Evolutionary conservation across 495 filamentous ascomycete genomes (phyloP), one percentile per base, ranked within the genome.

Genomic region (Apiosordaria backusii): DNA sequence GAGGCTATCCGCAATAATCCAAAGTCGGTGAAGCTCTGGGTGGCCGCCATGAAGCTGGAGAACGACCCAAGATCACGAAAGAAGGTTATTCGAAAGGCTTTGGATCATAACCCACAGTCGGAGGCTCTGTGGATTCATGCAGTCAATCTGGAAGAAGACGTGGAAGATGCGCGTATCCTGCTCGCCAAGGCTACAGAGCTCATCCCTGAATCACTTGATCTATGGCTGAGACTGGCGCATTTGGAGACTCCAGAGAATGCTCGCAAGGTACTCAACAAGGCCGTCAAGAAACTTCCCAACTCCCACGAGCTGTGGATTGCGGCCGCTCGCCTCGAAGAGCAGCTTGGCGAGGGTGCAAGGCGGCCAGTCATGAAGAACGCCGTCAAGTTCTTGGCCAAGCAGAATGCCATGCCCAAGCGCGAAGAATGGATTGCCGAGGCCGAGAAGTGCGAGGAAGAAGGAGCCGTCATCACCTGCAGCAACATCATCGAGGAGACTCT

Each of bases 341-440:
- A 97, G 75, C 89, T 93, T 69, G 92, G 91, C 19, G 79, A 82
- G 55, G 79, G 77, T 64, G 80, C 83, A 23, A 93, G 89, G 75
- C 84, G 92, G 61, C 93, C 92, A 68, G 90, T 98, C 19, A 97
- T 99, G 92, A 95, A 92, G 68, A 89, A 91, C 78, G 95, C 92
- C 64, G 85, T 97, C 21, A 91, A 95, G 72, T 88, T 92, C n/a
- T 83, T 99, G 22, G 92, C 89, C 21, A 89, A 89, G 68, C 92
- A 96, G 66, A 93, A 92, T 50, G 95, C 95, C 13, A 98, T 99
- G 95, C 82, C 94, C 52, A 94, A 96, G 73, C 88, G 95, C 53
- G 95, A 99, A 70, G 93, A 97, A 68, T 99, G 95, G 95, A 94
- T 99, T 54, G 83, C 85, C 3, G 92, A 98, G 76, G 96, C 95